Evolutionary conservation across 352 stramenopile genomes (phyloP), one percentile per base, ranked within the genome.

Genomic region (Globisporangium acanthophoron): DNA sequence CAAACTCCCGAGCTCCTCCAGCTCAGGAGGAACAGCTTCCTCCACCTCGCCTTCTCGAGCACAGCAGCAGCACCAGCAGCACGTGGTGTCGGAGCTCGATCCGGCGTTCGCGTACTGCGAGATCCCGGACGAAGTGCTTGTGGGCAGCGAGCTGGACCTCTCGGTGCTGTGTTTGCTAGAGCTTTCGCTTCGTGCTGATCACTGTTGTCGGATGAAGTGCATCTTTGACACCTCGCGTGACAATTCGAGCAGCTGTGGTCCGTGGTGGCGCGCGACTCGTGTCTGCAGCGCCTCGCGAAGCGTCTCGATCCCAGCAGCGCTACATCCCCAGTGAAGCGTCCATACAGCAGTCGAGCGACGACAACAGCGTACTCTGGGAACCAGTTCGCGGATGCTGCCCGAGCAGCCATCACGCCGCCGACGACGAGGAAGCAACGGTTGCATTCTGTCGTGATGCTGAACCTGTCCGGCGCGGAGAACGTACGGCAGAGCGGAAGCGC

Each of bases 71-170:
- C 43, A 50, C 27, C 55, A 45, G 3, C 20, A 46, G 8, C 56
- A 69, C 18, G 54, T 45, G 2, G 71, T 80, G 13, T 48, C 60
- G 12, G 78, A 87, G 40, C 66, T 85, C 41, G 72, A 70, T 45
- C 63, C 68, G 0, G 52, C 40, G 15, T 87, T 90, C 39, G 56
- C 70, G 15, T 93, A 90, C 65, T 67, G 70, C 18, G 69, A 84
- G 33, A 69, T 93, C 16, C 83, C 83, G 11, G 63, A 80, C 44
- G 80, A 93, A 57, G 56, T 90, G 48, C 73, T 91, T 5, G 48
- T 59, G 31, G 83, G 80, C 7, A 56, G 55, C 12, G 78, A 87
- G 9, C 39, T 93, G 20, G 76, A 93, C 47, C 70, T 87, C n/a
- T 80, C 77, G 59, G 12, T 43, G 37, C 33, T 11, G 77, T 85